A percentile compares a stretch with the other conserved stretches of the same genome.
Evolutionary conservation across 179 eudicot species (phyloP).

Genomic region (Carnegiea gigantea): DNA sequence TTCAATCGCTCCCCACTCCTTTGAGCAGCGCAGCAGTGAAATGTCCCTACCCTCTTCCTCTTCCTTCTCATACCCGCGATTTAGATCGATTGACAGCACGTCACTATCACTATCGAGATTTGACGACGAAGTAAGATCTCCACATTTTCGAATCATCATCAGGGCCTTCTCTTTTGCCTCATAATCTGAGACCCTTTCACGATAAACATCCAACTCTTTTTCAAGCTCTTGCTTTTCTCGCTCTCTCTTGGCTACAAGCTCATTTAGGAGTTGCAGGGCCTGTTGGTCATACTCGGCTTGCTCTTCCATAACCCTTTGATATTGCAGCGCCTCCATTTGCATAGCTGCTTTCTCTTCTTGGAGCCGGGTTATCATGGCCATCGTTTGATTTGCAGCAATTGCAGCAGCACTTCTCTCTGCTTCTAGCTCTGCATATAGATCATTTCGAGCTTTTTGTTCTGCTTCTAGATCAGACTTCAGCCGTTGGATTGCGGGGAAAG

Average conservation of each 20-base stretch:
- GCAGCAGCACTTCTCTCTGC: slow-evolving; percentile 52
- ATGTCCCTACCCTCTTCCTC: slow-evolving; percentile 15
- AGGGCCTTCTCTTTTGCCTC: slow-evolving; percentile 28
- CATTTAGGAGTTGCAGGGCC: slow-evolving; percentile 40
- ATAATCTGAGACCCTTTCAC: slow-evolving; percentile 25
- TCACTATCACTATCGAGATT: slow-evolving; percentile 38
- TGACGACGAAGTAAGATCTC: slow-evolving; percentile 17
- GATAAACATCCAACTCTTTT: slow-evolving; percentile 38
- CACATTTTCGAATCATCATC: slow-evolving; percentile 14
- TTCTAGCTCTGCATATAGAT: slow-evolving; percentile 38
- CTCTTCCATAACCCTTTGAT: slow-evolving; percentile 55
- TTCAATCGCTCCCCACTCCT: slow-evolving; percentile 33
- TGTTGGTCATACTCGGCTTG: slow-evolving; percentile 52
- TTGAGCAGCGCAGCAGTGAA: slow-evolving; percentile 18
- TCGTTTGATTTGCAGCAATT: slow-evolving; percentile 46
- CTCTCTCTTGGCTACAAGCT: slow-evolving; percentile 39
- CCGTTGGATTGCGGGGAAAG: slow-evolving; percentile 16
- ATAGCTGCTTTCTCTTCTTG: slow-evolving; percentile 51
- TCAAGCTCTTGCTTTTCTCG: slow-evolving; percentile 34
- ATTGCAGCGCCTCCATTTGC: slow-evolving; percentile 52
- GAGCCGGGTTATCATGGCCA: slow-evolving; percentile 50
- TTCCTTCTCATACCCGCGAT: slow-evolving; percentile 23
- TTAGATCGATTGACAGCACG: slow-evolving; percentile 40
- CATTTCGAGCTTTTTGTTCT: slow-evolving; percentile 37
- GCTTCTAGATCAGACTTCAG: slow-evolving; percentile 34